phyloP scores from a whole-genome alignment of 345 rosid genomes.

The Citropsis articulata region DNA sequence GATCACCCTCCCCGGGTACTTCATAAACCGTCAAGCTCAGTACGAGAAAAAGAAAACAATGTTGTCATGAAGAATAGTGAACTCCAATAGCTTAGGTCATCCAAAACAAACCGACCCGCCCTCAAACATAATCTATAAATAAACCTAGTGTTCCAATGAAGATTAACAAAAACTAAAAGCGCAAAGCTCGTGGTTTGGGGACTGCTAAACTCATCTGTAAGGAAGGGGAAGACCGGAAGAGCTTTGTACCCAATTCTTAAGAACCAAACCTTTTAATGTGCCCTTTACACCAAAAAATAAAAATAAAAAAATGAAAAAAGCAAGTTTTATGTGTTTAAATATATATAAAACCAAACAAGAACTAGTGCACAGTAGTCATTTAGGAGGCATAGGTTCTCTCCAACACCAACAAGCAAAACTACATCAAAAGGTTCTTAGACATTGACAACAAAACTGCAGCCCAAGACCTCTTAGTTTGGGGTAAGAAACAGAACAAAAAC shows the following conservation, averaged over 20 bases:
- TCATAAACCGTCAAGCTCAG: conserved; percentile 1
- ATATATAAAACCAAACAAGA: not conserved
- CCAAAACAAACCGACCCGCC: not conserved
- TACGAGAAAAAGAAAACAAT: not conserved
- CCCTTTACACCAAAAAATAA: not conserved
- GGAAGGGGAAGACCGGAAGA: not conserved
- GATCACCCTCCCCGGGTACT: not conserved
- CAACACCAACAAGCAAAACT: not conserved
- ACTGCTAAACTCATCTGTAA: not conserved
- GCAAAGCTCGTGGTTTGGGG: not conserved
- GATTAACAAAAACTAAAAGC: not conserved
- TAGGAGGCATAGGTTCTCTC: not conserved
- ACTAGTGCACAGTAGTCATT: not conserved
- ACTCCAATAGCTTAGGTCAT: not conserved
- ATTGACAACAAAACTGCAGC: not conserved
- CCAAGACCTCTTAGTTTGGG: not conserved
- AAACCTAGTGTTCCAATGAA: not conserved
- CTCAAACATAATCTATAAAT: not conserved
- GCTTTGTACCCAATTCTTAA: not conserved
- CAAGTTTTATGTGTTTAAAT: not conserved
- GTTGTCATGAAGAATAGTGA: not conserved
- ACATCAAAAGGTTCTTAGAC: not conserved
- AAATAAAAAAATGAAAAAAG: no score
- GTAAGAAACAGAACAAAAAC: not conserved
- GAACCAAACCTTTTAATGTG: not conserved